Evolutionary conservation across 1,139 yeast species (phyloP).

Genomic region (Candida tetrigidarum): DNA sequence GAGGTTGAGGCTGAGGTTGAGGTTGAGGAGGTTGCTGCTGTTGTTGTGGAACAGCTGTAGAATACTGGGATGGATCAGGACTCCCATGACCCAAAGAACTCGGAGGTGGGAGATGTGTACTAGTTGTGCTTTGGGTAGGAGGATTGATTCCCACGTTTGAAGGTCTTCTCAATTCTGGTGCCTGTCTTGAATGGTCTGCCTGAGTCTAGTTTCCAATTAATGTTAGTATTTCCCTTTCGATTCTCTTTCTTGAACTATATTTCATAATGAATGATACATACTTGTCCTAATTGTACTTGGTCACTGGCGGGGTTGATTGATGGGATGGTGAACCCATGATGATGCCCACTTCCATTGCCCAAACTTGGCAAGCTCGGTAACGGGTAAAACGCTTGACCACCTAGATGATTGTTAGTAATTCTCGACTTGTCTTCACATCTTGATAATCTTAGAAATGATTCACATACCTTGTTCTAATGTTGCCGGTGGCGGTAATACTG

Average conservation of each 20-base stretch:
- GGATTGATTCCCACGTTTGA: constrained; percentile 27
- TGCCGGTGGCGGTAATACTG: constrained; percentile 62
- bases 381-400: constrained; percentile 55
- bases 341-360: constrained; percentile 45
- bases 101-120: constrained; percentile 33
- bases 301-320: constrained; percentile 43
- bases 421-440: too few species aligned
- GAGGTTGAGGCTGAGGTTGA: constrained; percentile 14
- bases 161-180: constrained; percentile 30
- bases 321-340: constrained; percentile 52
- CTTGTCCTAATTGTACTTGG: constrained; percentile 27
- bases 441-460: too few species aligned
- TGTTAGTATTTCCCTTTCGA: constrained; percentile 3
- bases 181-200: constrained; percentile 28
- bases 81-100: constrained; percentile 18
- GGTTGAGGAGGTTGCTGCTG: constrained; percentile 15
- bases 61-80: constrained; percentile 7
- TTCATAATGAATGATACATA: too few species aligned
- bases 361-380: constrained; percentile 57
- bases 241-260: too few species aligned
- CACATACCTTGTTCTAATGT: constrained; percentile 53
- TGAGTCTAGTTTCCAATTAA: constrained; percentile 14
- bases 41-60: constrained; percentile 17
- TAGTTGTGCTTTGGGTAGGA: constrained; percentile 15
- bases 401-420: constrained; percentile 26